Conservation (phyloP, 1,284 basidiomycete genomes). For the Ganoderma lingzhi region DNA sequence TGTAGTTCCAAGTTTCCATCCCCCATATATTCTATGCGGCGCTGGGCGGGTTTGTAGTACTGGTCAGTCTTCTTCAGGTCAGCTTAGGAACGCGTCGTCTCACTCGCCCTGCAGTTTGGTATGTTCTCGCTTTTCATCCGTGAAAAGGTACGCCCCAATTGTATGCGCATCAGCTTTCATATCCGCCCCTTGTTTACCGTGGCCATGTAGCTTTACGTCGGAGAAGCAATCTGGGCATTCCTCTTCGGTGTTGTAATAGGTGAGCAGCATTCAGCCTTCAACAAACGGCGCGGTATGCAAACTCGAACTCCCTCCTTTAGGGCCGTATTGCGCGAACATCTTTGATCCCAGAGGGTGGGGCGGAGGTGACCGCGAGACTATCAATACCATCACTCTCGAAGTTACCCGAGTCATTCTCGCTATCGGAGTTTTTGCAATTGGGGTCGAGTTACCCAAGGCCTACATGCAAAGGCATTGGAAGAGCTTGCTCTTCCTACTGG, state of each 20-base stretch:
- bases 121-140: constrained; percentile 95
- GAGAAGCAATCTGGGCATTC: constrained; percentile 97
- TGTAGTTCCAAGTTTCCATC: constrained; percentile 72
- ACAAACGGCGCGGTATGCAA: background rate
- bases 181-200: background rate
- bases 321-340: constrained; percentile 86
- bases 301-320: constrained; percentile 45
- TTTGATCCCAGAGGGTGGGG: constrained; percentile 92
- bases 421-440: constrained; percentile 97
- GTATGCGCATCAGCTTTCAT: constrained; percentile 7
- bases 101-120: constrained; percentile 70
- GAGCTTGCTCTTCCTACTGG: constrained; percentile 86
- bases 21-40: constrained; percentile 85
- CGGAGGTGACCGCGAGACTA: constrained; percentile 55
- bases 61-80: constrained; percentile 64
- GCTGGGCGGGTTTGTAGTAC: constrained; percentile 85
- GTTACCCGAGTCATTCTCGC: constrained; percentile 96
- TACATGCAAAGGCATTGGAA: constrained; percentile 94
- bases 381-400: constrained; percentile 86
- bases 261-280: constrained; percentile 39
- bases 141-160: constrained; percentile 69
- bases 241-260: constrained; percentile 93
- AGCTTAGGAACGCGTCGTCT: constrained; percentile 48
- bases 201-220: constrained; percentile 79
- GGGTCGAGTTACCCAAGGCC: constrained; percentile 93